Conservation (phyloP, 2,329 filamentous ascomycete species). For the Calonectria hawksworthii region DNA sequence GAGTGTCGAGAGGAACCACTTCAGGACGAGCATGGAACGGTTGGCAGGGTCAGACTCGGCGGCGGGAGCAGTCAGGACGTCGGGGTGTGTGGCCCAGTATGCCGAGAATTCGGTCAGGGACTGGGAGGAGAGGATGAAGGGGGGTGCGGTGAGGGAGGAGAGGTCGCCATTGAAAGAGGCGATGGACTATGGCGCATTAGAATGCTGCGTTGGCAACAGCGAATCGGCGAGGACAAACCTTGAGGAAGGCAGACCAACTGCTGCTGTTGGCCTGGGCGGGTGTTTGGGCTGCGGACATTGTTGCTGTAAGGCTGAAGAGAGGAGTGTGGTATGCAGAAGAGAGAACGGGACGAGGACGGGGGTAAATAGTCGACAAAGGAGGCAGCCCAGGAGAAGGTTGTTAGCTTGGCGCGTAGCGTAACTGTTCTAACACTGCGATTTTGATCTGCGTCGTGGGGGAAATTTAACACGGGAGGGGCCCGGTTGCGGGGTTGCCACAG, state of each 20-base stretch:
- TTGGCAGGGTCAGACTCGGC: constrained; percentile 84
- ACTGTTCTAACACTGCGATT: constrained; percentile 21
- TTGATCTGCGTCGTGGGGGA: constrained; percentile 23
- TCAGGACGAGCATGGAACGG: constrained; percentile 88
- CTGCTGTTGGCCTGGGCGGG: constrained; percentile 57
- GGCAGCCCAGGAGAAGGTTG: constrained; percentile 22
- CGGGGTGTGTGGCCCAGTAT: constrained; percentile 86
- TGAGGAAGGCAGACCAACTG: constrained; percentile 67
- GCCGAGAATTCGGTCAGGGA: constrained; percentile 85
- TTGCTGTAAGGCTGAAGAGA: constrained; percentile 23
- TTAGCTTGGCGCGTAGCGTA: constrained; percentile 32
- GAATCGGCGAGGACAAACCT: constrained; percentile 52
- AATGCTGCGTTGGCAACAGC: background rate
- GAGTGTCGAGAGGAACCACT: constrained; percentile 95
- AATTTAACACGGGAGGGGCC: constrained; percentile 34
- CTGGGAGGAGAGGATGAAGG: constrained; percentile 84
- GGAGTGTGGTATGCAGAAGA: background rate
- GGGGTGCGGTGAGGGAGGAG: constrained; percentile 83
- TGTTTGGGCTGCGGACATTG: constrained; percentile 49
- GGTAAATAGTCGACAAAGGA: constrained; percentile 6
- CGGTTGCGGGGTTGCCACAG: constrained; percentile 44
- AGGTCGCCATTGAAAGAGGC: constrained; percentile 87
- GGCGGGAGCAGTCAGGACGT: constrained; percentile 85
- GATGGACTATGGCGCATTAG: constrained; percentile 68
- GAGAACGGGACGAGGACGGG: background rate